Evolutionary conservation across 2,329 filamentous ascomycete species (phyloP), one percentile per base, ranked within the genome.

Genomic region (Hypomyces rosellus): DNA sequence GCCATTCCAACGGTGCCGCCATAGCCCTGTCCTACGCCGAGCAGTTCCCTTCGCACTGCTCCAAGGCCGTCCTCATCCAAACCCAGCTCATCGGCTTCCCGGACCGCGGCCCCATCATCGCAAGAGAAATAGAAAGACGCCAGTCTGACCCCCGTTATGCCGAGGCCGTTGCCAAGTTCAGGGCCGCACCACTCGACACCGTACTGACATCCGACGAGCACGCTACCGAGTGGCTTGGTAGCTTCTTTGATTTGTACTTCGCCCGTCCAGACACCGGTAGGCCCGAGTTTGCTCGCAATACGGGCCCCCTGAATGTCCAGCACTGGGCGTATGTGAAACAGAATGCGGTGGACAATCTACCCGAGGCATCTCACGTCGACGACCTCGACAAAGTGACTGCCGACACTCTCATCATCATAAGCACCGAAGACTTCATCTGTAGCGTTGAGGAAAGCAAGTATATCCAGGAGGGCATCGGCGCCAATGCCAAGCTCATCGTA

Each of bases 1-100:
- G 48, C 16, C 48, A 50, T 30, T 50, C 48, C 34, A 50, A 46
- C 36, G 48, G 48, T 16, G 48, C 34, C 1, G 34, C 42, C 18
- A 50, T 50, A 15, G 33, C 42, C 1, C 48, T 50, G 8, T 42
- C 34, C 14, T 50, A 46, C 25, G 48, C 48, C n/a, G 43, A 14
- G 20, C 13, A 8, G n/a, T 50, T 40, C 38, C 18, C 48, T 5
- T 13, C 1, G 13, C 42, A 22, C 20, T 50, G 48, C 48, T n/a
- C 15, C 18, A 22, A 34, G 20, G 48, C 42, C 4, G 20, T 50
- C 13, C 42, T 50, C 22, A 37, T 50, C 37, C 16, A 15, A 12
- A n/a, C 48, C 7, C 36, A 41, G 6, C 5, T 46, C 36, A 46
- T 41, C 25, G 42, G 43, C 18, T 45, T 12, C 36, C 5, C 8